A percentile compares a stretch with the other conserved stretches of the same genome.
Evolutionary conservation across 805 yeast species (phyloP).

Genomic region (Citeromyces nyonsensis): DNA sequence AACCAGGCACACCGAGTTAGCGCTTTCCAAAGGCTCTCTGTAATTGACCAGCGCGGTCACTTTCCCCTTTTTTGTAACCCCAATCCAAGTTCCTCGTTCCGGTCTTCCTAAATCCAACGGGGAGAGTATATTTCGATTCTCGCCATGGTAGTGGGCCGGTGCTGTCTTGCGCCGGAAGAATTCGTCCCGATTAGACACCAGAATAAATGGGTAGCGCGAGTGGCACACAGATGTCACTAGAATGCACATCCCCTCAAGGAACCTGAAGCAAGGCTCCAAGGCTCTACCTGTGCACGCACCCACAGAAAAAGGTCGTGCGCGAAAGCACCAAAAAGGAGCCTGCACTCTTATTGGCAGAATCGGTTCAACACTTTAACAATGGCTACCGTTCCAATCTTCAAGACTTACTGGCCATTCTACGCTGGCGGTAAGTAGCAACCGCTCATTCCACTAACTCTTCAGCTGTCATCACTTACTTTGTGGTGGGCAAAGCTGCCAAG

Average conservation of each 20-base stretch:
- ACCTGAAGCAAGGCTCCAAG: neutral
- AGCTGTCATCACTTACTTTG: slow-evolving; percentile 48
- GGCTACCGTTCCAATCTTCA: slow-evolving; percentile 20
- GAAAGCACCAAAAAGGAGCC: no score
- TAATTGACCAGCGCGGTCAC: slow-evolving; percentile 68
- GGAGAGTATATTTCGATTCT: slow-evolving; percentile 24
- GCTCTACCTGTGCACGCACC: no score
- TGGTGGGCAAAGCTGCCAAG: slow-evolving; percentile 51
- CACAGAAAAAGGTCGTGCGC: no score
- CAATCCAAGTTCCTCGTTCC: slow-evolving; percentile 90
- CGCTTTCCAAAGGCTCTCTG: slow-evolving; percentile 25
- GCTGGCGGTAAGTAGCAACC: slow-evolving; percentile 30
- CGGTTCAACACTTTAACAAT: neutral
- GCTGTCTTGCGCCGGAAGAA: slow-evolving; percentile 60
- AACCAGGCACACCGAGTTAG: slow-evolving; percentile 7
- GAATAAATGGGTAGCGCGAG: slow-evolving; percentile 59
- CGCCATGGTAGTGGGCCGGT: slow-evolving; percentile 24
- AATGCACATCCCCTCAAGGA: slow-evolving; percentile 52
- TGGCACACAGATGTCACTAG: slow-evolving; percentile 51
- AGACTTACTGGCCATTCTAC: slow-evolving; percentile 81
- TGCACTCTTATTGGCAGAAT: no score
- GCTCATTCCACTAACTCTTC: slow-evolving; percentile 23
- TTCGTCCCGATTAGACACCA: slow-evolving; percentile 83
- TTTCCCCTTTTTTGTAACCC: slow-evolving; percentile 35
- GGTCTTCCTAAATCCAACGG: slow-evolving; percentile 63